Evolutionary conservation across 805 yeast genomes (phyloP).

Genomic region (Tetrapisispora arboricola): DNA sequence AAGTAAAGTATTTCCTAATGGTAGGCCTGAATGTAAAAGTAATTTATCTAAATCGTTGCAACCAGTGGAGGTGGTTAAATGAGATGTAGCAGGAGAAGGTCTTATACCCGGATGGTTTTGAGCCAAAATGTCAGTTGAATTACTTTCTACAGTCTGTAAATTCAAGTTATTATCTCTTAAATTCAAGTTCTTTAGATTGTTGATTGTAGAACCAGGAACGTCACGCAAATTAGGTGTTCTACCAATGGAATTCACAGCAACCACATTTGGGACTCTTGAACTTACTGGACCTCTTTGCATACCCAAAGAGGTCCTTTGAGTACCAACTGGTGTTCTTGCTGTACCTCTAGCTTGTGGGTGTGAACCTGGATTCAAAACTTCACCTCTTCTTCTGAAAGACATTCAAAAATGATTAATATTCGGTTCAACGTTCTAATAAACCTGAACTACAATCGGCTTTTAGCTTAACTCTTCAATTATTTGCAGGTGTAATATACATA

Average conservation of each 20-base stretch:
- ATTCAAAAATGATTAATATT: no score
- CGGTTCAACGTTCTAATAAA: no score
- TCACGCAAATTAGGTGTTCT: neutral
- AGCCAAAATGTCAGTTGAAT: neutral
- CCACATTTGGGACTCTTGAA: neutral
- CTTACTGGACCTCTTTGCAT: constrained; percentile 7
- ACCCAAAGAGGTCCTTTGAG: constrained; percentile 1
- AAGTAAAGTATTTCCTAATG: constrained; percentile 60
- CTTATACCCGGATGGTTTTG: constrained; percentile 46
- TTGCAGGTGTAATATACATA: no score
- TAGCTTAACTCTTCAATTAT: no score
- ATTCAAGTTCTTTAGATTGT: constrained; percentile 3
- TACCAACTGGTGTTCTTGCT: constrained; percentile 11
- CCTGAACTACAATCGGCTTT: no score
- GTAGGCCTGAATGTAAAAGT: constrained; percentile 75
- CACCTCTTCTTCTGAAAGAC: constrained; percentile 55
- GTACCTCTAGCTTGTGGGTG: constrained; percentile 11
- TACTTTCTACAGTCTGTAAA: neutral
- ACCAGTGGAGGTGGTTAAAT: constrained; percentile 73
- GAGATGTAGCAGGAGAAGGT: constrained; percentile 68
- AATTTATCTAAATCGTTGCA: constrained; percentile 63
- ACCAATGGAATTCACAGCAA: neutral
- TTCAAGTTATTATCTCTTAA: neutral
- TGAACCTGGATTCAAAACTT: constrained; percentile 26
- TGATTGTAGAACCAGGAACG: neutral